phyloP scores from a whole-genome alignment of 805 yeast species.

The Candida arabinofermentans region DNA sequence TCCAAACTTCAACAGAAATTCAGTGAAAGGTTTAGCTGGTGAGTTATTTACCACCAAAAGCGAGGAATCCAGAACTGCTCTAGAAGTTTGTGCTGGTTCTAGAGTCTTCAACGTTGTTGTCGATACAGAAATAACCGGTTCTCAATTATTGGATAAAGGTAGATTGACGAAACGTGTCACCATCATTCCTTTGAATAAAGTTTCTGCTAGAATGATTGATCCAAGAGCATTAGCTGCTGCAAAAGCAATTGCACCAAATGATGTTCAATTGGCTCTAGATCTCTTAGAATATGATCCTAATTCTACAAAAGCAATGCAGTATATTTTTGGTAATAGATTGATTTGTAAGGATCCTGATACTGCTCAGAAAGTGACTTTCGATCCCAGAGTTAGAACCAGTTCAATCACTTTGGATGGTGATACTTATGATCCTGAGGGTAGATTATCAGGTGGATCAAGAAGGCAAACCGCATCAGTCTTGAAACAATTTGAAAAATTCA shows the following conservation, averaged over 20 bases:
- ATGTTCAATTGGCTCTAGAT: conserved; percentile 86
- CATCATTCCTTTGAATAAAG: conserved; percentile 86
- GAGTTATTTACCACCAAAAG: conserved; percentile 66
- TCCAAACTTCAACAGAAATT: conserved; percentile 50
- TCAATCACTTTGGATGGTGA: conserved; percentile 93
- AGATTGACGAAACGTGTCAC: conserved; percentile 79
- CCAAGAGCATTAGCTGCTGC: conserved; percentile 57
- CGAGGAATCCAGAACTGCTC: conserved; percentile 65
- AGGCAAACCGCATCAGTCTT: conserved; percentile 55
- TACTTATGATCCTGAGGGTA: conserved; percentile 92
- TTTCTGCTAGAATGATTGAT: conserved; percentile 56
- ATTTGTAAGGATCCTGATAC: conserved; percentile 84
- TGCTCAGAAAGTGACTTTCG: conserved; percentile 84
- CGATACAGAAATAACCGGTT: conserved; percentile 81
- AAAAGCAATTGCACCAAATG: conserved; percentile 70
- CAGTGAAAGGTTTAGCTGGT: conserved; percentile 88
- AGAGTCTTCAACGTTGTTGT: conserved; percentile 86
- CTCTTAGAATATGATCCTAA: conserved; percentile 70
- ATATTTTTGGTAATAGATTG: conserved; percentile 85
- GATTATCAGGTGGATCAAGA: conserved; percentile 92
- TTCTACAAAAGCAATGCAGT: conserved; percentile 79
- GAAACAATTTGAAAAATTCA: conserved; percentile 59
- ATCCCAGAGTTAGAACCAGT: conserved; percentile 73
- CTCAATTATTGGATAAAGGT: conserved; percentile 75
- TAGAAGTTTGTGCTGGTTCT: conserved; percentile 94